Evolutionary conservation across 1,284 basidiomycete genomes (phyloP).

Genomic region (Serendipita sp.): DNA sequence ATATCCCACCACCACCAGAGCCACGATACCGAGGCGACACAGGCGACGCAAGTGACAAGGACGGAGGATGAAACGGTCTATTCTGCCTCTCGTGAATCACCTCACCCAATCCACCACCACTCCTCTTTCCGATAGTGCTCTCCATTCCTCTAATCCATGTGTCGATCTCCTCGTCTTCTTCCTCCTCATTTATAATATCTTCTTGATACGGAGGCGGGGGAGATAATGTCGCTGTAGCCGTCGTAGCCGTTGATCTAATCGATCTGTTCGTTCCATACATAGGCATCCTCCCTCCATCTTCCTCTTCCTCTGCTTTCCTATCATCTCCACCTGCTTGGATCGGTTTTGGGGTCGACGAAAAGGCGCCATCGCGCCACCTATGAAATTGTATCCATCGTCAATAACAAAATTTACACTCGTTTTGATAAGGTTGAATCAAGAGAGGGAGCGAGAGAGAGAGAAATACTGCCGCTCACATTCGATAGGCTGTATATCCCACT

Average conservation of each 20-base stretch:
- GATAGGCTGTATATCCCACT: slow-evolving; percentile 67
- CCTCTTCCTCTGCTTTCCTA: background rate
- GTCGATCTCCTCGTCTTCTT: too few relatives aligned
- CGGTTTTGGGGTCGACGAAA: background rate
- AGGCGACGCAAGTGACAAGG: too few relatives aligned
- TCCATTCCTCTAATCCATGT: too few relatives aligned
- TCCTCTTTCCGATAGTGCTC: too few relatives aligned
- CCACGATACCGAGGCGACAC: too few relatives aligned
- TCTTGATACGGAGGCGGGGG: background rate
- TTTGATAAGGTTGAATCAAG: background rate
- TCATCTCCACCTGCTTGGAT: background rate
- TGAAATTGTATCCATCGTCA: too few relatives aligned
- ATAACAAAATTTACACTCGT: too few relatives aligned
- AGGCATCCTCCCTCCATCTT: background rate
- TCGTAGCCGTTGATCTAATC: background rate
- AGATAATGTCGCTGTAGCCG: background rate
- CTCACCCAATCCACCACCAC: too few relatives aligned
- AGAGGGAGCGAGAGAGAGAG: background rate
- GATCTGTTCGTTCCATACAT: background rate
- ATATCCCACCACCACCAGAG: too few relatives aligned
- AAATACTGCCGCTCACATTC: slow-evolving; percentile 41
- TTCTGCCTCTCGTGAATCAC: too few relatives aligned
- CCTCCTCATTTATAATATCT: background rate
- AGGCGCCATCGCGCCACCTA: background rate
- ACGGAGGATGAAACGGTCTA: too few relatives aligned